These are phyloP conservation scores for Chlorophyllum brunneum DNA, from an alignment of 768 basidiomycete species.

Conservation along the genomic window DNA sequence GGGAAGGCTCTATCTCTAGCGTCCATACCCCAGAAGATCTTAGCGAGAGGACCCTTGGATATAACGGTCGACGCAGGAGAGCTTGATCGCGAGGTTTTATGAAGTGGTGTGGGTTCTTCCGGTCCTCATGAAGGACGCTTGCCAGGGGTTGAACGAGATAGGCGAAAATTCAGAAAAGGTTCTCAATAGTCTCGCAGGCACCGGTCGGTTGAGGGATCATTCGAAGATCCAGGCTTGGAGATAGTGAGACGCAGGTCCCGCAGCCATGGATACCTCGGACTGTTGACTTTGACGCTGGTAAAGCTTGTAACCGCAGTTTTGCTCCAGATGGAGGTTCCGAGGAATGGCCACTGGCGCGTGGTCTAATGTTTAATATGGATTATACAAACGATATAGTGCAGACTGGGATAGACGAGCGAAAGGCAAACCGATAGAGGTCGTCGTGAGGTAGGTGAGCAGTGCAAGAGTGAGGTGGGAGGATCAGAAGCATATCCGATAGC, in stretches of 20 bases:
- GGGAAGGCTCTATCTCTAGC: neutral
- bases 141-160: constrained; percentile 4
- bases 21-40: neutral
- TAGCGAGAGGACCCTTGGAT: constrained; percentile 2
- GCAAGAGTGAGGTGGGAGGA: constrained; percentile 5
- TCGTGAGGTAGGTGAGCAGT: neutral
- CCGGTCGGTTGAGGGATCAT: neutral
- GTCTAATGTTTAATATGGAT: constrained; percentile 7
- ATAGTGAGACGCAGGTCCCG: constrained; percentile 5
- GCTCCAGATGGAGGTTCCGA: neutral
- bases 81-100: constrained; percentile 12
- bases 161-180: neutral
- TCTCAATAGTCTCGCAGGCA: constrained; percentile 1
- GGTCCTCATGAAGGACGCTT: neutral
- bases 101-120: constrained; percentile 4
- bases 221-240: constrained; percentile 5
- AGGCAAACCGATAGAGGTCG: constrained; percentile 1
- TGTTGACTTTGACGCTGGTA: neutral
- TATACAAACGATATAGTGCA: neutral
- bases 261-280: constrained; percentile 14
- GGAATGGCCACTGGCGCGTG: neutral
- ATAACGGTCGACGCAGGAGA: constrained; percentile 7
- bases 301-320: constrained; percentile 3
- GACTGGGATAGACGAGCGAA: neutral
- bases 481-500: constrained; percentile 88